Base-by-base conservation (phyloP, 2,329 filamentous ascomycete genomes). In the Fonsecaea erecta region DNA sequence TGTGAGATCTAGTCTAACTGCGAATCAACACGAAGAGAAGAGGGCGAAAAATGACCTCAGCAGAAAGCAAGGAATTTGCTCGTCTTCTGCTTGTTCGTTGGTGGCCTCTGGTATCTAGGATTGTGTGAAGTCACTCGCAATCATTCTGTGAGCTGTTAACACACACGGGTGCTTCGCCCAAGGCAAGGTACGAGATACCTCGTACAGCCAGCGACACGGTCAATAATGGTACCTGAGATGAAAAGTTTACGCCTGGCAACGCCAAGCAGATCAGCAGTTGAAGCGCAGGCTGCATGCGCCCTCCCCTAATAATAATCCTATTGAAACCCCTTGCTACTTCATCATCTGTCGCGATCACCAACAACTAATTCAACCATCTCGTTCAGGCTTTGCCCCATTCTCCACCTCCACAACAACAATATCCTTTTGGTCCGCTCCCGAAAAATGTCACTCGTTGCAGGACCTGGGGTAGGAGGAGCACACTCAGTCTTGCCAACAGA, bases 361-460 rank as follows among this genome's bases (percentile, higher is more conserved):
- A 4, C 43, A 9, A 46, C n/a, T 46, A 21, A 46, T 9, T 46
- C 40, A 48, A 48, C 43, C 43, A 26, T 26, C 18, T 11, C 11
- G 6, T 24, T 48, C 43, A 48, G 21, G 43, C 43, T 48, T 12
- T 12, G 21, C 21, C 43, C 34, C 34, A 35, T 56, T 37, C 53
- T 34, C 52, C 26, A 53, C 52, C 52, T 34, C 52, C 30, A 21
- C 18, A n/a, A n/a, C 18, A 32, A 28, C 52, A 53, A n/a, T 3
- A 34, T 34, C 14, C 26, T 1, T 30, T 3, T 21, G 16, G 46
- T 32, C 26, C 46, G 46, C 12, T 4, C n/a, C 21, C 8, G 30
- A n/a, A 61, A 48, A 40, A 89, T 88, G 86, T 84, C 86, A 51
- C 79, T 88, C 55, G 85, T 84, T 65, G 84, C 86, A 57, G 86